Conservation (phyloP, 257 asterid species). For the Craterostigma plantagineum region DNA sequence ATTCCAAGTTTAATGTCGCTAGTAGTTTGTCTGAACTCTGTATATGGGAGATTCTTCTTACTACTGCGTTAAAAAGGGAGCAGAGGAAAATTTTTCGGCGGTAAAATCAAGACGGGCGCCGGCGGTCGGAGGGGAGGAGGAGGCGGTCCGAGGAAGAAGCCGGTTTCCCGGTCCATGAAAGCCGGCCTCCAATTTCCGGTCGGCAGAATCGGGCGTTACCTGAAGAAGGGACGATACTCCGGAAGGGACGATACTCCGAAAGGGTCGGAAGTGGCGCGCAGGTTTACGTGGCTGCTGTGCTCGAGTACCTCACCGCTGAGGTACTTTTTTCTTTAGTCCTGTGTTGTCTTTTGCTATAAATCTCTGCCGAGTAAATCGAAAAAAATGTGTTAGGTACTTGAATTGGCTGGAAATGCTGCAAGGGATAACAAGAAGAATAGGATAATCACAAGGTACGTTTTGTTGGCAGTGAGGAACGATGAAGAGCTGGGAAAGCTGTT, state of each 20-base stretch:
- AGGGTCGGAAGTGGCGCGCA: conserved; percentile 17
- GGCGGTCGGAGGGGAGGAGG: conserved; percentile 13
- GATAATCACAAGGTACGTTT: conserved; percentile 13
- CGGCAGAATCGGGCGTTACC: conserved; percentile 17
- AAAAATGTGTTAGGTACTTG: conserved; percentile 10
- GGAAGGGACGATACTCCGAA: conserved; percentile 12
- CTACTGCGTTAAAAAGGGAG: too few relatives aligned
- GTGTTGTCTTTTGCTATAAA: not conserved
- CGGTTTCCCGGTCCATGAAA: conserved; percentile 15
- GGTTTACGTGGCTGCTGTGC: conserved; percentile 16
- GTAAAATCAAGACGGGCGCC: conserved; percentile 10
- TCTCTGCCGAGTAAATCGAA: not conserved
- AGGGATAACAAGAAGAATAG: conserved; percentile 17
- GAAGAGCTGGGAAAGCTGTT: too few relatives aligned
- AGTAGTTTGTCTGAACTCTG: too few relatives aligned
- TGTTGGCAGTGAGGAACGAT: too few relatives aligned
- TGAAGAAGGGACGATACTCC: conserved; percentile 17
- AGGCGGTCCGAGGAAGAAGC: conserved; percentile 13
- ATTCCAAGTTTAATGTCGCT: too few relatives aligned
- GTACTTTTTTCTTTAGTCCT: not conserved
- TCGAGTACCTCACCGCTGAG: conserved; percentile 15
- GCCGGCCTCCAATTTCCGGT: conserved; percentile 23
- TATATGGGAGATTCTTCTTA: too few relatives aligned
- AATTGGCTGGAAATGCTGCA: conserved; percentile 18
- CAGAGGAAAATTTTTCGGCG: too few relatives aligned